Conservation (phyloP, 2,329 filamentous ascomycete genomes). For the Calonectria multiphialidica region DNA sequence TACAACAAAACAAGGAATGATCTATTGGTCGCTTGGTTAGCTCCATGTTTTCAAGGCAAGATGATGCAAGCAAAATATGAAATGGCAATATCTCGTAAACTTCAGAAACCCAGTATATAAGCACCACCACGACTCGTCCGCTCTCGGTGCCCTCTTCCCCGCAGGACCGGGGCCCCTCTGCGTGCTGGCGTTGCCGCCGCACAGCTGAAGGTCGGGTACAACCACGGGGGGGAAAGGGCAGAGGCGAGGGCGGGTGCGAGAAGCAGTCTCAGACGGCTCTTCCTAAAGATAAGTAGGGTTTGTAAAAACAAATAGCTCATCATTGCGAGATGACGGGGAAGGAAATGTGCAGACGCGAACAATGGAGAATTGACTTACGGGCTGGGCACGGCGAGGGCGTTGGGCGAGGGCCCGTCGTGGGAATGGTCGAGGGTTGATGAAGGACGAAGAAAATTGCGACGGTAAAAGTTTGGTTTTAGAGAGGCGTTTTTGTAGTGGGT, state of each 20-base stretch:
- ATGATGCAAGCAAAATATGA: conserved; percentile 12
- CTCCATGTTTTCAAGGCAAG: neutral
- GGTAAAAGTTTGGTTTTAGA: conserved; percentile 13
- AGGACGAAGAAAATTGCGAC: conserved; percentile 31
- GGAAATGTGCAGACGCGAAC: neutral
- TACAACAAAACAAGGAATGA: neutral
- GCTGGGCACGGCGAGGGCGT: neutral
- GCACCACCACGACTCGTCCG: conserved; percentile 56
- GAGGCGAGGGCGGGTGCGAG: conserved; percentile 37
- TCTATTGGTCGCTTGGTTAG: conserved; percentile 35
- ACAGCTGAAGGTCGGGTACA: conserved; percentile 45
- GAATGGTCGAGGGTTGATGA: conserved; percentile 15
- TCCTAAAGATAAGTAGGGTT: conserved; percentile 56
- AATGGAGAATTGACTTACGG: neutral
- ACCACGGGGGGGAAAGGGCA: conserved; percentile 24
- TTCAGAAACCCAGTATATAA: conserved; percentile 62
- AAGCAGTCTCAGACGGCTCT: conserved; percentile 61
- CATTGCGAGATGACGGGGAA: conserved; percentile 47
- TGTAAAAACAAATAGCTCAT: conserved; percentile 53
- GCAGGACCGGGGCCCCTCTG: conserved; percentile 33
- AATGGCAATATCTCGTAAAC: conserved; percentile 44
- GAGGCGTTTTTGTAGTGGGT: conserved; percentile 31
- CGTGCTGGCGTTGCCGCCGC: conserved; percentile 47
- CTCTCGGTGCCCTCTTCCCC: conserved; percentile 43
- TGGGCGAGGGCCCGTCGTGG: neutral